Percentiles rank a stretch among this genome's conserved stretches.
Conservation (phyloP, 192 early-diverging fungal species). For the Coemansia sp. region DNA sequence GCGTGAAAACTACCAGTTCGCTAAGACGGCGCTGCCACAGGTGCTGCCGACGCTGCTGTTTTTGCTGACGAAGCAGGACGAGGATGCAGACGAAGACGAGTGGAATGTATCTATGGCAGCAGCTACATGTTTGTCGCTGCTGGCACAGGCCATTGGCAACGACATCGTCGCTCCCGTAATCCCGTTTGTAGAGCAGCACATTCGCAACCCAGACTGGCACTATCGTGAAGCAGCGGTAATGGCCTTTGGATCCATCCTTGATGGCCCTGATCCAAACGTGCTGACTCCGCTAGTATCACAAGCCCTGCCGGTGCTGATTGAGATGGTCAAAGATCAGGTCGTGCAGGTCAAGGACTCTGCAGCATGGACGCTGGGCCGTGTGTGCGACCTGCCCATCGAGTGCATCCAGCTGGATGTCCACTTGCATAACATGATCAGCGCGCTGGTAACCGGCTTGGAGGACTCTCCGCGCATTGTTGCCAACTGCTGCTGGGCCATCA, state of each 20-base stretch:
- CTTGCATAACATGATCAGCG: slow-evolving; percentile 67
- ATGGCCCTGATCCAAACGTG: slow-evolving; percentile 73
- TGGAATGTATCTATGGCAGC: slow-evolving; percentile 99
- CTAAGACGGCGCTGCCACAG: slow-evolving; percentile 70
- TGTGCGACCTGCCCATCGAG: slow-evolving; percentile 76
- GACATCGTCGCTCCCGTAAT: slow-evolving; percentile 80
- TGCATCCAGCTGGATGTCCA: slow-evolving; percentile 73
- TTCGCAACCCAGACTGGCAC: slow-evolving; percentile 85
- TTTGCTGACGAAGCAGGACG: slow-evolving; percentile 93
- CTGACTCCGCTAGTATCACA: slow-evolving; percentile 72
- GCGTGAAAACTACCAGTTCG: slow-evolving; percentile 69
- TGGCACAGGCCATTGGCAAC: slow-evolving; percentile 81
- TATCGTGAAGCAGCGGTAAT: slow-evolving; percentile 95
- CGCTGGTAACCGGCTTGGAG: slow-evolving; percentile 76
- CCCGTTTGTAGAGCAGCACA: slow-evolving; percentile 85
- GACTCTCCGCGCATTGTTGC: slow-evolving; percentile 88
- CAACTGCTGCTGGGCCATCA: slow-evolving; percentile 96
- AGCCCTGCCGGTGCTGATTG: slow-evolving; percentile 85
- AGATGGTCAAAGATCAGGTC: slow-evolving; percentile 82
- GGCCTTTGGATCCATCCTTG: slow-evolving; percentile 98
- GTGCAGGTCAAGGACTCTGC: slow-evolving; percentile 95
- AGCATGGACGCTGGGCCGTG: slow-evolving; percentile 97
- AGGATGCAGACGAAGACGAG: slow-evolving; percentile 98
- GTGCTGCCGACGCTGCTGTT: slow-evolving; percentile 82
- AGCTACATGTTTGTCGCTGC: slow-evolving; percentile 86